Base-by-base conservation (phyloP, 768 basidiomycete species). In the Mycena capillaripes region DNA sequence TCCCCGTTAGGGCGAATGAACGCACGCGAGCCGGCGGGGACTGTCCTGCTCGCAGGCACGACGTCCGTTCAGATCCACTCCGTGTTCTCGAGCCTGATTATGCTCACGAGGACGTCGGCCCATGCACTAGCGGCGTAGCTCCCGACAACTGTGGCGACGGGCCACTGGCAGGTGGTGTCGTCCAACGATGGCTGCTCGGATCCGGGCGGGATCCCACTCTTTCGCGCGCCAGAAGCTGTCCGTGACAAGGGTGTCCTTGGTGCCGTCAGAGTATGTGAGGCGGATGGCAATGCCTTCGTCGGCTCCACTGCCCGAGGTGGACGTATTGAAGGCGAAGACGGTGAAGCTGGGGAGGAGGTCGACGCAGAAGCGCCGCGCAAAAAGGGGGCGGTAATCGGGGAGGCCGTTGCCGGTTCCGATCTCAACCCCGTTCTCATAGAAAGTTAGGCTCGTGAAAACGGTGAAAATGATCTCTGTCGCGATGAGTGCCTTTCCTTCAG, bases 141-240 rank as follows among this genome's bases (percentile, higher is more conserved):
- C 42, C 9, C 6, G 17, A 42, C 42, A 42, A 42, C 42, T 7
- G 42, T 19, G 42, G 42, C 42, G 10, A 30, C 53, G 7, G 53
- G 53, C 53, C n/a, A n/a, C n/a, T n/a, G n/a, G n/a, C 53, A 55
- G n/a, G 53, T 19, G n/a, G 53, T 25, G 53, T 55, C 53, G 17
- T 55, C 53, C 14, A 29, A 55, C 53, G n/a, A n/a, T 8, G 53
- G 53, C 53, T 55, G 53, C 53, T 55, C 29, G 53, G 30, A 55
- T 25, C 53, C 53, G n/a, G 16, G 16, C 29, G 53, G 53, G 25
- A 55, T 32, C 53, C 16, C 53, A 32, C 29, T 25, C n/a, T 27
- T 23, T n/a, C 14, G 7, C 50, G 25, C 21, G n/a, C 50, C 50
- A 11, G 17, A 6, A 52, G n/a, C 42, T 42, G 42, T 42, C 42